These are phyloP conservation scores for Kregervanrija delftensis DNA, from an alignment of 805 yeast genomes.

Conservation along the genomic window DNA sequence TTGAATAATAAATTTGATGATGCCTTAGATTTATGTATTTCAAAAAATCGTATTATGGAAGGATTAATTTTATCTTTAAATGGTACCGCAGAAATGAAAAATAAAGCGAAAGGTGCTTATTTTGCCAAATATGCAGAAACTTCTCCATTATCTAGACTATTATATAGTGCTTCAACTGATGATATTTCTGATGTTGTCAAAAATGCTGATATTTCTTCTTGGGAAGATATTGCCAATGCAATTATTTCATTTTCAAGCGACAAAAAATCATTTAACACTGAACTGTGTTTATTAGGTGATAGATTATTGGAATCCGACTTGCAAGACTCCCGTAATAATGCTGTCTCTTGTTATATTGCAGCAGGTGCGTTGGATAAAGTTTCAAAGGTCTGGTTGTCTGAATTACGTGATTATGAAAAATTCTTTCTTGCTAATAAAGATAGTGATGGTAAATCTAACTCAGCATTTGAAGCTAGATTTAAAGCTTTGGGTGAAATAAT, in stretches of 20 bases:
- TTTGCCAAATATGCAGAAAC: constrained; percentile 48
- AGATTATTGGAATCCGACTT: constrained; percentile 46
- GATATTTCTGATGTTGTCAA: constrained; percentile 62
- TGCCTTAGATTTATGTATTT: constrained; percentile 65
- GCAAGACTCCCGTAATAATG: constrained; percentile 52
- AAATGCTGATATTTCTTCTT: constrained; percentile 68
- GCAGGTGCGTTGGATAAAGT: constrained; percentile 78
- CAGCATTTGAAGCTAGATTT: constrained; percentile 79
- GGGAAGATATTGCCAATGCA: constrained; percentile 78
- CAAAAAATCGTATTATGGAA: constrained; percentile 59
- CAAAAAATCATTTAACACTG: constrained; percentile 43
- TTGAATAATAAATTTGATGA: constrained; percentile 54
- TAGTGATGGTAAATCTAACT: constrained; percentile 28
- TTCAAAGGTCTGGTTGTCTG: constrained; percentile 77
- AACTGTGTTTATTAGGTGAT: constrained; percentile 69
- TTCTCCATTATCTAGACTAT: constrained; percentile 61
- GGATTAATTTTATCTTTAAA: constrained; percentile 77
- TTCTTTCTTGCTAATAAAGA: constrained; percentile 39
- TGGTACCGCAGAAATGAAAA: constrained; percentile 54
- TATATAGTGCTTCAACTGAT: constrained; percentile 55
- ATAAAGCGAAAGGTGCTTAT: constrained; percentile 65
- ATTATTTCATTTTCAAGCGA: constrained; percentile 44
- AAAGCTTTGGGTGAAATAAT: constrained; percentile 75
- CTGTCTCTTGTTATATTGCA: constrained; percentile 70
- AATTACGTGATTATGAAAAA: constrained; percentile 40